phyloP scores from a whole-genome alignment of 345 rosid genomes.

The Eucalyptus virginea region DNA sequence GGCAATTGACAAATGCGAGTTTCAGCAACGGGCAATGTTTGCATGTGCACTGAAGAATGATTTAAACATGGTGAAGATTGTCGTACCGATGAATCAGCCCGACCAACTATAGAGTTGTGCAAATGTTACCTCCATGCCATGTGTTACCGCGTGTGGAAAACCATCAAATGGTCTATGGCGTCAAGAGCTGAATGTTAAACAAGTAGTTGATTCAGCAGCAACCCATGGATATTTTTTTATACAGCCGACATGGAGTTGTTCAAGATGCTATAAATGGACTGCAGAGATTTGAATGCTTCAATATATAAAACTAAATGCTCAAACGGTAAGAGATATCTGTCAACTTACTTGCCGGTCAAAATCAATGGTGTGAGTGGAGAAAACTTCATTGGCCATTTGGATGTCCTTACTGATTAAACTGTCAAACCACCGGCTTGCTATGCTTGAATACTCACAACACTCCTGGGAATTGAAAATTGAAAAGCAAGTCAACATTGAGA shows the following conservation, averaged over 20 bases:
- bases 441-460: constrained; percentile 5
- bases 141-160: not conserved
- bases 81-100: not conserved
- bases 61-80: no score
- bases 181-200: not conserved
- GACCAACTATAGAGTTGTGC: not conserved
- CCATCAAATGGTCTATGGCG: not conserved
- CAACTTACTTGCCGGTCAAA: constrained; percentile 71
- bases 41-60: no score
- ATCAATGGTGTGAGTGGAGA: constrained; percentile 41
- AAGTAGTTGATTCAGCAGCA: not conserved
- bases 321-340: not conserved
- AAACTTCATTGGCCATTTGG: constrained; percentile 55
- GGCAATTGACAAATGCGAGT: not conserved
- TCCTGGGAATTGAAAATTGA: constrained; percentile 12
- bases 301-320: not conserved
- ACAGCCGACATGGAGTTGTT: rapidly evolving
- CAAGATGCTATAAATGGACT: not conserved
- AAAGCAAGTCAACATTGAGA: not conserved
- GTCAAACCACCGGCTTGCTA: constrained; percentile 53
- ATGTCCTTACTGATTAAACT: constrained; percentile 45
- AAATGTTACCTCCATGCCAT: not conserved
- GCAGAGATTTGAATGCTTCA: not conserved
- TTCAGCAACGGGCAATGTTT: no score
- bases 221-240: not conserved